Evolutionary conservation across 2,329 filamentous ascomycete genomes (phyloP), one percentile per base, ranked within the genome.

Genomic region (Magnaporthiopsis incrustans): DNA sequence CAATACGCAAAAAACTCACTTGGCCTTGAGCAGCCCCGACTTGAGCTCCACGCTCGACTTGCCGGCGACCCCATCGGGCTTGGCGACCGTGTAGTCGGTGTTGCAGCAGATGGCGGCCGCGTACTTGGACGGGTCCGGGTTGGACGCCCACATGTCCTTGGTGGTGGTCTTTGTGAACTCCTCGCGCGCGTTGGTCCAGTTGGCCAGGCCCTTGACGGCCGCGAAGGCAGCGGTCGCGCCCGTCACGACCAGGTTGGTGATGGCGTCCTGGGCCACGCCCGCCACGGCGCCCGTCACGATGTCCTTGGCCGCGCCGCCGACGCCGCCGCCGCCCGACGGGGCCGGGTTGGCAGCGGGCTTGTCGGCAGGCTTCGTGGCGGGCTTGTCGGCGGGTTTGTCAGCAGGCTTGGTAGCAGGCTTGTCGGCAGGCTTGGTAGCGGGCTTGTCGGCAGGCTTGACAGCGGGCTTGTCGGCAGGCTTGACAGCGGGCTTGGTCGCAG

Each of bases 1-100:
- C 12, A 38, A 14, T 2, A 38, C 11, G 4, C 10, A 18, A 18
- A 38, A 38, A 38, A 38, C 35, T 18, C 15, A 53, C 63, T 66
- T 63, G 5, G 66, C 68, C 56, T 65, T 57, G 22, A 69, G 67
- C n/a, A 57, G 27, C 2, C 67, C 67, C 7, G 66, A 63, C 33
- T 57, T 53, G 57, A 69, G 64, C 35, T 65, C 58, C 14, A 64
- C 59, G 59, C 59, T 60, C 2, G 59, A n/a, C 59, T 38, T 33
- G 59, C 59, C 59, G 18, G 30, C 59, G 10, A 60, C 26, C 1
- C 30, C 30, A 1, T 22, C 27, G 18, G 25, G n/a, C 7, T 26
- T 18, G 22, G 25, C 38, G 44, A 53, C 44, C 6, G 2, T 18
- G 15, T 14, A 15, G 7, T 38, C 67, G 59, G 65, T 66, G 32